Base-by-base conservation (phyloP, 2,329 filamentous ascomycete species). In the Monilinia polystroma region DNA sequence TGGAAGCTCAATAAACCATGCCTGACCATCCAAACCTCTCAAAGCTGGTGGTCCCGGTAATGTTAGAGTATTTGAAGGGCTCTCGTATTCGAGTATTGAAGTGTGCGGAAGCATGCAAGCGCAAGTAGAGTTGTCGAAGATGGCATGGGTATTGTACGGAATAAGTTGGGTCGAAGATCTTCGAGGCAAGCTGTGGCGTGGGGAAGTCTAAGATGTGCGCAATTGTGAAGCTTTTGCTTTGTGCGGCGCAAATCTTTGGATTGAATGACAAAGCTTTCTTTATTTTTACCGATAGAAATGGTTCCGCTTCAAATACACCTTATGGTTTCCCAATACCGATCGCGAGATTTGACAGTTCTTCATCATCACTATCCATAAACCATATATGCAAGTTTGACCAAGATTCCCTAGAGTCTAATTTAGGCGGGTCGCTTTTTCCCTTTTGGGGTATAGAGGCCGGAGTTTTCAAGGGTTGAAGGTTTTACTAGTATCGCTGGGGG, bases 251-350 rank as follows among this genome's bases (percentile, higher is more conserved):
- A 65, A 57, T 11, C 47, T 29, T 26, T 52, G 10, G 20, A 43
- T n/a, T 45, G 29, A 63, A 55, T 64, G 47, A 65, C 64, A 66
- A 51, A 59, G 55, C 32, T 62, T 59, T 51, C 47, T 14, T 59
- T 51, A 26, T 57, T 41, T 51, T 59, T 59, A 65, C 54, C 54
- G 54, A 65, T 52, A 49, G 45, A 49, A 51, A n/a, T 43, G 63
- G 43, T 63, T 56, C 63, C 68, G 63, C 67, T 57, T 45, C 68
- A 53, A 55, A 68, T 68, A 65, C 66, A 55, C 68, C 72, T 71
- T 69, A 69, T 69, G 66, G 71, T 68, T 70, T 75, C 72, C 73
- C 72, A 73, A 71, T 72, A 52, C 70, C 70, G 68, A 67, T 69
- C 66, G 68, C 66, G 67, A 69, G 63, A 64, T 57, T 72, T 70